A percentile compares a stretch with the other conserved stretches of the same genome.
phyloP scores from a whole-genome alignment of 1,284 basidiomycete genomes.

The Lentinus polychrous region DNA sequence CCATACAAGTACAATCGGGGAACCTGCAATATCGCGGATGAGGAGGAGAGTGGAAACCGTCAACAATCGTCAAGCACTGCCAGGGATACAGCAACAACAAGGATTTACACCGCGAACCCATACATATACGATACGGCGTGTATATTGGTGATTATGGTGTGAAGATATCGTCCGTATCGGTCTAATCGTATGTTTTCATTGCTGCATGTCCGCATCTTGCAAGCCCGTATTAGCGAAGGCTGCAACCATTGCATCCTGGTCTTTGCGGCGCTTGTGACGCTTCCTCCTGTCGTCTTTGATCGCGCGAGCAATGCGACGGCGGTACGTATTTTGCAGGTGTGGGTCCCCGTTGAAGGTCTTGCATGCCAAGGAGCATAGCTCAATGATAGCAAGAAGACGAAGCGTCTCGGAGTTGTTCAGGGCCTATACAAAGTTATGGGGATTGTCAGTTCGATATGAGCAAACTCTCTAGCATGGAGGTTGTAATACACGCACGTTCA shows the following conservation, averaged over 20 bases:
- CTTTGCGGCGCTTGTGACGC: slow-evolving; percentile 71
- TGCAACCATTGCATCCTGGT: slow-evolving; percentile 72
- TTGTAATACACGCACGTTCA: slow-evolving; percentile 48
- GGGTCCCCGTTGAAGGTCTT: slow-evolving; percentile 61
- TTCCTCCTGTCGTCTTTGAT: slow-evolving; percentile 76
- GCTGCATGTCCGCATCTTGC: slow-evolving; percentile 21
- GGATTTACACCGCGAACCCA: no score
- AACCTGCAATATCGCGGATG: neutral
- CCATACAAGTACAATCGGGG: no score
- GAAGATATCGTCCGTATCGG: neutral
- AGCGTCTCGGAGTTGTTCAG: slow-evolving; percentile 75
- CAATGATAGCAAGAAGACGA: slow-evolving; percentile 70
- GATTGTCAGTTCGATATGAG: slow-evolving; percentile 1
- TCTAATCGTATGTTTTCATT: neutral
- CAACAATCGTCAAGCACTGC: neutral
- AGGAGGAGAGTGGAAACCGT: neutral
- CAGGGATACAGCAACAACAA: neutral
- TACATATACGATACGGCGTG: neutral
- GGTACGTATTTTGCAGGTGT: slow-evolving; percentile 49
- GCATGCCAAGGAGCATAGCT: slow-evolving; percentile 71
- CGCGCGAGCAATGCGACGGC: slow-evolving; percentile 63
- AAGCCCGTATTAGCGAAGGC: slow-evolving; percentile 62
- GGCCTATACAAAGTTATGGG: slow-evolving; percentile 37
- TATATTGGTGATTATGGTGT: no score
- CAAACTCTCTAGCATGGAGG: neutral